Conservation (phyloP, 768 basidiomycete genomes). For the Mycena filopes region DNA sequence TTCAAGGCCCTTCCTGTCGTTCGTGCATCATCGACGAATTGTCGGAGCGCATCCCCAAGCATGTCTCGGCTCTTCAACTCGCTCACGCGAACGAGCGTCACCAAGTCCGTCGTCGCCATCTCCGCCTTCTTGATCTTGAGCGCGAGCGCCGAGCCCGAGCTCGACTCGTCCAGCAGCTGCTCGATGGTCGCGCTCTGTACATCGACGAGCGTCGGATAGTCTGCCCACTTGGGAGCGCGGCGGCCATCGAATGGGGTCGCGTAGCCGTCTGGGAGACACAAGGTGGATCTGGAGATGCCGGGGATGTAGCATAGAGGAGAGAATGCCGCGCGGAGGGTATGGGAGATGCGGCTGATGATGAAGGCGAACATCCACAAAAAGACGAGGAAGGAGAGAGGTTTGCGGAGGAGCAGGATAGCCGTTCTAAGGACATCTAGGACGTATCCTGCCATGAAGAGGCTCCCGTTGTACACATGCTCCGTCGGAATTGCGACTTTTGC, state of each 20-base stretch:
- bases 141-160: constrained; percentile 68
- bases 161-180: constrained; percentile 67
- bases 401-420: constrained; percentile 61
- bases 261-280: constrained; percentile 51
- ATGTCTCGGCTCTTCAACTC: constrained; percentile 68
- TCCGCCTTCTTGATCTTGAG: constrained; percentile 80
- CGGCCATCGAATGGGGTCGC: constrained; percentile 7
- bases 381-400: constrained; percentile 65
- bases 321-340: constrained; percentile 58
- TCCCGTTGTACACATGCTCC: constrained; percentile 32
- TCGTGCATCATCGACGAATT: constrained; percentile 72
- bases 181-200: constrained; percentile 72
- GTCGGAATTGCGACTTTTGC: constrained; percentile 20
- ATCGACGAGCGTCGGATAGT: constrained; percentile 70
- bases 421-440: constrained; percentile 57
- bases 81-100: constrained; percentile 70
- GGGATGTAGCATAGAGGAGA: constrained; percentile 73
- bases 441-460: constrained; percentile 51
- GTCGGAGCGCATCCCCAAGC: constrained; percentile 60
- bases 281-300: constrained; percentile 56
- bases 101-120: constrained; percentile 78
- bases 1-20: constrained; percentile 68
- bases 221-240: constrained; percentile 55
- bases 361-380: constrained; percentile 62
- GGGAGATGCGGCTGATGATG: constrained; percentile 52